Evolutionary conservation across 495 filamentous ascomycete genomes (phyloP).

Genomic region (Staphylotrichum longicolle): DNA sequence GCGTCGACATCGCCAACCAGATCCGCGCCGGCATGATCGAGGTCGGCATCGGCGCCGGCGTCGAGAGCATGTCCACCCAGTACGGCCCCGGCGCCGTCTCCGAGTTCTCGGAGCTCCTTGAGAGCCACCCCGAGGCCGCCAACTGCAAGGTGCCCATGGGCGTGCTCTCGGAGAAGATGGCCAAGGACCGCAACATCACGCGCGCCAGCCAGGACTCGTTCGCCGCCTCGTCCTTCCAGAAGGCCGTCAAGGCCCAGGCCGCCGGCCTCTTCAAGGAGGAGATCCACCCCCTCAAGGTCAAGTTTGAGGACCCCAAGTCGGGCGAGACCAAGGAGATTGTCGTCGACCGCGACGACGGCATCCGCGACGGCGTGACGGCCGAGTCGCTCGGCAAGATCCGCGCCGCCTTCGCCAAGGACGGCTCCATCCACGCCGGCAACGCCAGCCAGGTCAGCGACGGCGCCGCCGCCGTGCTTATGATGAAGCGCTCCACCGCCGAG

Average conservation of each 20-base stretch:
- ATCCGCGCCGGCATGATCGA: conserved; percentile 91
- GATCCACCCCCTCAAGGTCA: conserved; percentile 81
- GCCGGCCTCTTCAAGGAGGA: conserved; percentile 90
- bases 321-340: conserved; percentile 81
- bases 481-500: conserved; percentile 92
- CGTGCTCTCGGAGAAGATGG: conserved; percentile 90
- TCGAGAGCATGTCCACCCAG: conserved; percentile 94
- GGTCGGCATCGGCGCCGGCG: conserved; percentile 88
- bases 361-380: conserved; percentile 78
- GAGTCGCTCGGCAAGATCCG: conserved; percentile 87
- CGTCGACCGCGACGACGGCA: conserved; percentile 83
- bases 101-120: conserved; percentile 91
- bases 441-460: conserved; percentile 94
- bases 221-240: conserved; percentile 84
- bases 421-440: conserved; percentile 93
- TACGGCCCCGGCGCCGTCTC: conserved; percentile 88
- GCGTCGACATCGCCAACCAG: conserved; percentile 88
- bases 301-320: conserved; percentile 84
- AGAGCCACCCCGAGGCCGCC: conserved; percentile 74
- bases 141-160: conserved; percentile 99
- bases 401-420: conserved; percentile 85
- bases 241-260: conserved; percentile 81
- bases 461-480: conserved; percentile 90
- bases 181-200: conserved; percentile 71
- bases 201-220: conserved; percentile 81